Conservation (phyloP, 176 grass and related monocot genomes). For the Zea mays region Zm-B73-REFERENCE-NAM-5.0 NC_050103.1:23279001-23279500, state of each 20-base stretch:
- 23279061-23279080: not conserved
- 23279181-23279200: too few species aligned
- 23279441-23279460: not conserved
- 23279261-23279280: not conserved
- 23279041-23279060: not conserved
- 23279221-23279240: not conserved
- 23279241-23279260: not conserved
- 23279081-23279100: too few species aligned
- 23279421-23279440: slow-evolving; percentile 1
- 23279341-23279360: not conserved
- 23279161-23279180: too few species aligned
- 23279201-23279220: too few species aligned
- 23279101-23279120: too few species aligned
- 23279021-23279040: not conserved
- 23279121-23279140: too few species aligned
- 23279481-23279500: slow-evolving; percentile 48
- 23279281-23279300: not conserved
- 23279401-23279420: not conserved
- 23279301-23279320: not conserved
- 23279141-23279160: too few species aligned
- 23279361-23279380: not conserved
- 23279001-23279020: not conserved
- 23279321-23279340: not conserved
- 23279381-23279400: not conserved
- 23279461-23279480: not conserved